Evolutionary conservation across 1,139 yeast genomes (phyloP).

Genomic region (Yamadazyma aaseri): DNA sequence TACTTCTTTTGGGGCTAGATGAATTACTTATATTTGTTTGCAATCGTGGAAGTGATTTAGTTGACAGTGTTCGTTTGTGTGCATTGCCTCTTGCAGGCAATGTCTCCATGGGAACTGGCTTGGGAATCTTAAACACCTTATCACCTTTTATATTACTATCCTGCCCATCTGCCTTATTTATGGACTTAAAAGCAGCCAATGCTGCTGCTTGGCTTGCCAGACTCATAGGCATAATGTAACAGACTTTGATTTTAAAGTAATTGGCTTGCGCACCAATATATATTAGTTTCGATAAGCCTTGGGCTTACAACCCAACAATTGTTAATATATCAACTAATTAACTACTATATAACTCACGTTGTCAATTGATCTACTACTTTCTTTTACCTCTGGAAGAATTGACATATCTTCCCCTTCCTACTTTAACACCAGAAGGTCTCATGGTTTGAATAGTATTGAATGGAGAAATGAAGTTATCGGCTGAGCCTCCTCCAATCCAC

Average conservation of each 20-base stretch:
- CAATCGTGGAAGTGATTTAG: slow-evolving; percentile 13
- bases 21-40: slow-evolving; percentile 6
- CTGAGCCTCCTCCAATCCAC: slow-evolving; percentile 94
- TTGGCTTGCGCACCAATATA: too few species aligned
- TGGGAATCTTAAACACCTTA: slow-evolving; percentile 6
- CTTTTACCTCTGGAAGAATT: slow-evolving; percentile 48
- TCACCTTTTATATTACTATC: background rate
- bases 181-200: slow-evolving; percentile 30
- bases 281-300: too few species aligned
- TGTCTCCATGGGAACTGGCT: slow-evolving; percentile 5
- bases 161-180: slow-evolving; percentile 7
- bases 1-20: background rate
- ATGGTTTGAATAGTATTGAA: slow-evolving; percentile 66
- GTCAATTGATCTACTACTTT: too few species aligned
- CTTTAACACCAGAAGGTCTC: slow-evolving; percentile 67
- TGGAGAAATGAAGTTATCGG: slow-evolving; percentile 88
- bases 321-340: too few species aligned
- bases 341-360: background rate
- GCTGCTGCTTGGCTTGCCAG: slow-evolving; percentile 36
- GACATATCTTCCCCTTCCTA: slow-evolving; percentile 80
- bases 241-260: too few species aligned
- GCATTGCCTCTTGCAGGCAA: slow-evolving; percentile 9
- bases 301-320: too few species aligned
- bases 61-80: slow-evolving; percentile 5
- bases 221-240: too few species aligned